Evolutionary conservation across 306 rosid genomes (phyloP), one percentile per base, ranked within the genome.

Genomic region (Fragaria vesca): DNA sequence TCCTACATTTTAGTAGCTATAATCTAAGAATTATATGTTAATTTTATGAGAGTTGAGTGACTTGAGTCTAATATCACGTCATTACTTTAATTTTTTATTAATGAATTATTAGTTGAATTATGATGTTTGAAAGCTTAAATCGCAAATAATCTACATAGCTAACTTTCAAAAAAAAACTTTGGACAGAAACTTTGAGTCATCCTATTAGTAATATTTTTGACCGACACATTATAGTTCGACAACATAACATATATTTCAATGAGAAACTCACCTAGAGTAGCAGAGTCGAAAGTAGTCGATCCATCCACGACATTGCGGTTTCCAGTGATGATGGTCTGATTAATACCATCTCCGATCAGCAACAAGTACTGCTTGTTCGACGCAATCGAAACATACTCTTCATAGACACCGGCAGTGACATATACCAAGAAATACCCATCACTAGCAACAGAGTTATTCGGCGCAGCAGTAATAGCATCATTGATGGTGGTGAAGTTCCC

Each of bases 341-440:
- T 78, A 40, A 86, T 83, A 46, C 89, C 89, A 6, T 86, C 89
- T 77, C 89, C 89, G 32, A 78, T 80, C 83, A 86, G 30, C 75
- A 86, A 66, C 81, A 86, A 26, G 20, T 80, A 86, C 81, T 76
- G 68, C 75, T 86, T 80, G 34, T 80, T 75, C 0, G 77, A 40
- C 20, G 76, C 50, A 26, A 86, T 72, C 0, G 76, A 63, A 46
- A 83, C 83, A 34, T 81, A 80, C 81, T 83, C 89, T 60, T 74
- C 66, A 11, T 86, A 86, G 40, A 78, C 80, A 10, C 89, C 89
- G 5, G 87, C 83, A 1, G 82, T 75, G 61, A 86, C 67, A 57
- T 85, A 82, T n/a, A 85, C 80, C 82, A 85, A 40, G 76, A 85
- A 85, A 80, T 85, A 85, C 1, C 89, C 89, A 58, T 52, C 72